These are phyloP conservation scores for Oldenlandia corymbosa DNA, from an alignment of 257 asterid species.

Conservation along the genomic window DNA sequence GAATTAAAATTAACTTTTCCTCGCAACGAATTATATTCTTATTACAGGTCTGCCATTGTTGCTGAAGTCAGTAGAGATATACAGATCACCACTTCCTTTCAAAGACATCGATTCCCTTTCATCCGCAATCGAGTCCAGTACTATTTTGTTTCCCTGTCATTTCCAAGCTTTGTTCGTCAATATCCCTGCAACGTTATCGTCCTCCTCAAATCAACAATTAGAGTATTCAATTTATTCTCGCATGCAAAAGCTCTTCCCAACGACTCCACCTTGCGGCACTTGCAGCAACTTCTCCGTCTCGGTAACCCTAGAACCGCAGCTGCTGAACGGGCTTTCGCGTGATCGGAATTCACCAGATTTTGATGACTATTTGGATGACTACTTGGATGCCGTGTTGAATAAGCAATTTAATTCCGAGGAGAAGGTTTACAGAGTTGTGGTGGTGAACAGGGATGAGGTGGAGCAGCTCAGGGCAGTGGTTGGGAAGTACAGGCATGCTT, in stretches of 20 bases:
- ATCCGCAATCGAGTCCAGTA: slow-evolving; percentile 51
- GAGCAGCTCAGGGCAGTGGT: slow-evolving; percentile 53
- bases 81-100: slow-evolving; percentile 89
- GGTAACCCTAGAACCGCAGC: slow-evolving; percentile 49
- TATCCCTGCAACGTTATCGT: slow-evolving; percentile 19
- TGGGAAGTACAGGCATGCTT: slow-evolving; percentile 84
- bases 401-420: slow-evolving; percentile 5
- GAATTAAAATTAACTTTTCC: neutral
- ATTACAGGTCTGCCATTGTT: slow-evolving; percentile 64
- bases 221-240: slow-evolving; percentile 41
- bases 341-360: slow-evolving; percentile 22
- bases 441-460: slow-evolving; percentile 44
- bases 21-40: neutral
- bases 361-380: slow-evolving; percentile 55
- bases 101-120: slow-evolving; percentile 68
- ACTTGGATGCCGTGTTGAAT: slow-evolving; percentile 41
- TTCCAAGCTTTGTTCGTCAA: slow-evolving; percentile 61
- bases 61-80: slow-evolving; percentile 72
- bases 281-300: slow-evolving; percentile 49
- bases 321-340: slow-evolving; percentile 34
- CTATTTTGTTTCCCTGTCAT: slow-evolving; percentile 58
- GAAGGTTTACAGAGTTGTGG: slow-evolving; percentile 62
- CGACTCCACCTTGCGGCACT: slow-evolving; percentile 48
- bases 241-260: slow-evolving; percentile 42
- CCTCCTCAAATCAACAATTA: slow-evolving; percentile 34